Evolutionary conservation across 257 asterid genomes (phyloP), one percentile per base, ranked within the genome.

Genomic region (Marsdenia floribunda): DNA sequence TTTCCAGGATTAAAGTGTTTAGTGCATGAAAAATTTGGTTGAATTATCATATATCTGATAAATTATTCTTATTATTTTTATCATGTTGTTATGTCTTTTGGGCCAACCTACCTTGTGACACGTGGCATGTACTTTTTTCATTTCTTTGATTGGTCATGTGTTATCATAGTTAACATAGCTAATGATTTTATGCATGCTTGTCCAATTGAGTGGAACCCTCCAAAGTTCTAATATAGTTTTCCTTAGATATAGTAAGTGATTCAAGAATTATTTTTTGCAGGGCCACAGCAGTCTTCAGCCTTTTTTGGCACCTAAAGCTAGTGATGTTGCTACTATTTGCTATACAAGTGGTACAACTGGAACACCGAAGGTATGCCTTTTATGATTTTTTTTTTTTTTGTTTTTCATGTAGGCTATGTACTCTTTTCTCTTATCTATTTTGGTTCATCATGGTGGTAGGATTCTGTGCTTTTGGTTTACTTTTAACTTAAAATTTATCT

Each of bases 301-400:
- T 71, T 90, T 91, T 84, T 73, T 66, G 78, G 90, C 96, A 72
- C 97, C 98, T 73, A 89, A 77, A 80, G 86, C 97, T 68, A 91
- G 85, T 75, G 97, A 93, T 71, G 71, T 90, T 55, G 97, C 97
- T 46, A 93, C 98, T 14, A 83, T 93, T 85, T 90, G 96, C 87
- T 93, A 93, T 78, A 91, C 97, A 53, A 93, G 98, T 78, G 98
- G 98, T 70, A 93, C 98, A 50, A 93, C 98, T 33, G 98, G 98
- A 61, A 91, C 98, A 65, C 98, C 98, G 54, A 93, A 93, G 97
- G 98, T 91, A 75, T 71, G 72, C 38, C 52, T 29, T 80, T 1
- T 50, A 57, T n/a, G 6, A 29, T 29, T 29, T 29, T 29, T 29
- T 29, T 29, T 29, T 29, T 29, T 38, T 33, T 29, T 55, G n/a